These are phyloP conservation scores for Musa troglodytarum DNA, from an alignment of 176 grass and related monocot genomes.

Conservation along the genomic window DNA sequence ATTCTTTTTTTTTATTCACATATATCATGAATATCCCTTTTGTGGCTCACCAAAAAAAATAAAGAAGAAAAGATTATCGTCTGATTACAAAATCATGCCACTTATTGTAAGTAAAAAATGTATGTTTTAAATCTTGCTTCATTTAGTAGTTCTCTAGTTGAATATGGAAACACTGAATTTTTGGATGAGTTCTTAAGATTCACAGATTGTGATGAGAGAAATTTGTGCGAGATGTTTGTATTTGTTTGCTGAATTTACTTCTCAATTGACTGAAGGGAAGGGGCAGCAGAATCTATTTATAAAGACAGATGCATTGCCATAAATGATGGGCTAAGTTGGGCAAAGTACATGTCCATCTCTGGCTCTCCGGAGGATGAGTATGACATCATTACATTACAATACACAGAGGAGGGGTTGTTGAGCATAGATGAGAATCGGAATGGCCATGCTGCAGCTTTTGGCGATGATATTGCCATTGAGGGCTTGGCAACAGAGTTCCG, in stretches of 20 bases:
- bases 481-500: constrained; percentile 90
- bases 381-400: constrained; percentile 88
- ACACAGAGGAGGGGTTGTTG: constrained; percentile 87
- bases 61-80: no score
- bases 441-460: constrained; percentile 82
- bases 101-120: no score
- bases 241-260: neutral
- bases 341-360: constrained; percentile 93
- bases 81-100: no score
- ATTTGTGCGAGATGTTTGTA: neutral
- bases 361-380: constrained; percentile 75
- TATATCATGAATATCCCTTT: no score
- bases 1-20: neutral
- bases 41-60: no score
- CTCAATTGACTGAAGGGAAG: constrained; percentile 40
- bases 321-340: constrained; percentile 65
- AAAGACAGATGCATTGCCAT: constrained; percentile 67
- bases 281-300: constrained; percentile 81
- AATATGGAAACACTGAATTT: neutral
- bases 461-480: constrained; percentile 92
- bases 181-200: neutral
- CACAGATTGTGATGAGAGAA: neutral
- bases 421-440: constrained; percentile 73
- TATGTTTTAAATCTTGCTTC: no score
- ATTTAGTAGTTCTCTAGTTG: no score